phyloP scores from a whole-genome alignment of 2,329 filamentous ascomycete species.

The Sclerotinia minor region DNA sequence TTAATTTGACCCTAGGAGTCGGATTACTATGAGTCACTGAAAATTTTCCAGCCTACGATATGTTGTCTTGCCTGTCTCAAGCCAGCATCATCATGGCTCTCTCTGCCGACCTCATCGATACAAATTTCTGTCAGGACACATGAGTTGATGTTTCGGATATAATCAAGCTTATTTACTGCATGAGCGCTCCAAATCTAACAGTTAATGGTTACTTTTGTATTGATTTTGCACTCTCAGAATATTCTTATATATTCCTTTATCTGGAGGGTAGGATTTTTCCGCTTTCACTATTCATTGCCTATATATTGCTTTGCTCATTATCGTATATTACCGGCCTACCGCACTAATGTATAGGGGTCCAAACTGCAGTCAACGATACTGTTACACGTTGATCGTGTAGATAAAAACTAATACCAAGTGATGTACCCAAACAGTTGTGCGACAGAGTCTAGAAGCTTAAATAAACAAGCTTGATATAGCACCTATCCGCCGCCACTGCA shows the following conservation, averaged over 20 bases:
- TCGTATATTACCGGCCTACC: background rate
- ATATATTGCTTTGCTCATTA: no score
- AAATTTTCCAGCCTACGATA: background rate
- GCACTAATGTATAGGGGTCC: constrained; percentile 14
- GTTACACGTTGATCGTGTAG: background rate
- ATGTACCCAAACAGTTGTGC: background rate
- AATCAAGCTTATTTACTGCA: background rate
- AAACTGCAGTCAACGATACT: background rate
- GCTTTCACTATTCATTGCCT: no score
- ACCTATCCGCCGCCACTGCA: no score
- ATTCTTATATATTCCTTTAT: background rate
- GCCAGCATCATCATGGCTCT: no score
- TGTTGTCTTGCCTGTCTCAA: background rate
- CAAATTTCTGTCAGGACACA: background rate
- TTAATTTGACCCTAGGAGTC: background rate
- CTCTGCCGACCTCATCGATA: no score
- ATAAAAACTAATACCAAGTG: background rate
- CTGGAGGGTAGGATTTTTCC: background rate
- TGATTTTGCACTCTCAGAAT: no score
- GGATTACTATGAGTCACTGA: background rate
- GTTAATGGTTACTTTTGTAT: no score
- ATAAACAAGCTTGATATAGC: no score
- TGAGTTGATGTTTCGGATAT: background rate
- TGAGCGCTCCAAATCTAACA: no score
- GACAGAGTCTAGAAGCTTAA: background rate